Percentiles rank a stretch among this genome's conserved stretches.
Evolutionary conservation across 2,329 filamentous ascomycete genomes (phyloP).

Genomic region (Scedosporium aurantiacum): DNA sequence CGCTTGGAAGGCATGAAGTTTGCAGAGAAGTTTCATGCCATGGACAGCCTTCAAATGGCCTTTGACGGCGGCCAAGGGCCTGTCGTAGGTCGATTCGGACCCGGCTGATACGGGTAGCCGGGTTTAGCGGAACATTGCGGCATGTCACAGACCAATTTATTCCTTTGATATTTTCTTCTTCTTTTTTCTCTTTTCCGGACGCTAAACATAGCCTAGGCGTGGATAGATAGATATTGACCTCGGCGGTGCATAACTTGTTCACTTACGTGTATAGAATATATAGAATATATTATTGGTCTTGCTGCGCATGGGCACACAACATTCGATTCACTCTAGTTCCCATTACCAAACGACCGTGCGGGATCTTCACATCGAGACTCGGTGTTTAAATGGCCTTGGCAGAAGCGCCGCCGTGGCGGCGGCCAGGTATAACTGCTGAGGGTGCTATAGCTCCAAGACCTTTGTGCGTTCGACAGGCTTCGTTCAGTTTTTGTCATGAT

Average conservation of each 20-base stretch:
- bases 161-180: background rate
- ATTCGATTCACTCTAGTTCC: too few relatives aligned
- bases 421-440: slow-evolving; percentile 17
- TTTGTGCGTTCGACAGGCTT: too few relatives aligned
- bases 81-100: slow-evolving; percentile 37
- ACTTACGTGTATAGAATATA: too few relatives aligned
- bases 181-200: background rate
- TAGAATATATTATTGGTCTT: too few relatives aligned
- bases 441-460: slow-evolving; percentile 13
- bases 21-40: slow-evolving; percentile 42
- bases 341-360: background rate
- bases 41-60: slow-evolving; percentile 40
- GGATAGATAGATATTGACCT: too few relatives aligned
- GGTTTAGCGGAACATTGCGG: background rate
- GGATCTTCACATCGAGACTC: background rate
- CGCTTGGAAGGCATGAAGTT: slow-evolving; percentile 43
- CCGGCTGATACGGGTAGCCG: slow-evolving; percentile 18
- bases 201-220: too few relatives aligned
- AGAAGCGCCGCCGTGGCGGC: slow-evolving; percentile 18
- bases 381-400: slow-evolving; percentile 19
- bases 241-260: too few relatives aligned
- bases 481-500: too few relatives aligned
- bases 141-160: background rate
- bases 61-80: slow-evolving; percentile 44
- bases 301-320: too few relatives aligned